Conservation (phyloP, 176 grass and related monocot species). For the Paspalum vaginatum region DNA sequence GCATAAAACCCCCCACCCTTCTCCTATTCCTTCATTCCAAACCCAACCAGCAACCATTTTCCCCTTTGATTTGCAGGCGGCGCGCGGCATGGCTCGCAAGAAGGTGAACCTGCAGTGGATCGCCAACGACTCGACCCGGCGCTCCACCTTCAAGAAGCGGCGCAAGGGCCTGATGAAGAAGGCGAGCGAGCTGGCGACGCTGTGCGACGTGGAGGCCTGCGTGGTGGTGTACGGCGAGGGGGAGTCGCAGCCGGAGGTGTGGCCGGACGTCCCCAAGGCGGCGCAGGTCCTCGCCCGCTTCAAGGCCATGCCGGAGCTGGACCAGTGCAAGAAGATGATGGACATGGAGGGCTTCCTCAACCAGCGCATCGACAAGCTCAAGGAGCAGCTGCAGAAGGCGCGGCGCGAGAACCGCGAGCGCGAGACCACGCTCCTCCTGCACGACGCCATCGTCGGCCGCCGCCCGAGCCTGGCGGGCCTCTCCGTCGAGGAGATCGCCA, state of each 20-base stretch:
- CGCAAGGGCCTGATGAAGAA: constrained; percentile 56
- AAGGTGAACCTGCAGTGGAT: constrained; percentile 47
- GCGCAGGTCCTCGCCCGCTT: constrained; percentile 15
- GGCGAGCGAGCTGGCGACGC: constrained; percentile 48
- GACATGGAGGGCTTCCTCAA: constrained; percentile 44
- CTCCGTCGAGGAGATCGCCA: constrained; percentile 34
- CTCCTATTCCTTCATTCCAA: neutral
- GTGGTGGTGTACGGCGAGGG: constrained; percentile 41
- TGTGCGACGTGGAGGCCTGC: constrained; percentile 42
- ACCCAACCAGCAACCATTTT: neutral
- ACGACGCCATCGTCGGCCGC: constrained; percentile 28
- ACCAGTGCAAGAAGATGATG: constrained; percentile 54
- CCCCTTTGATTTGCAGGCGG: neutral
- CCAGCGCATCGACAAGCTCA: constrained; percentile 36
- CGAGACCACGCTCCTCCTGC: constrained; percentile 36
- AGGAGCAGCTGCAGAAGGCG: constrained; percentile 44
- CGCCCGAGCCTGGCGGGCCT: neutral
- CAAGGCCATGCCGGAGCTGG: constrained; percentile 40
- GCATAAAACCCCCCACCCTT: neutral
- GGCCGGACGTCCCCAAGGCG: constrained; percentile 28
- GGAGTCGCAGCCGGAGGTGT: constrained; percentile 31
- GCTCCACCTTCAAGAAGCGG: constrained; percentile 48
- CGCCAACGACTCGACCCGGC: constrained; percentile 32
- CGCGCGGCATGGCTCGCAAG: constrained; percentile 41
- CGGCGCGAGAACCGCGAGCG: constrained; percentile 28